Conservation (phyloP, 1,139 yeast species). For the Zygotorulaspora mrakii region DNA sequence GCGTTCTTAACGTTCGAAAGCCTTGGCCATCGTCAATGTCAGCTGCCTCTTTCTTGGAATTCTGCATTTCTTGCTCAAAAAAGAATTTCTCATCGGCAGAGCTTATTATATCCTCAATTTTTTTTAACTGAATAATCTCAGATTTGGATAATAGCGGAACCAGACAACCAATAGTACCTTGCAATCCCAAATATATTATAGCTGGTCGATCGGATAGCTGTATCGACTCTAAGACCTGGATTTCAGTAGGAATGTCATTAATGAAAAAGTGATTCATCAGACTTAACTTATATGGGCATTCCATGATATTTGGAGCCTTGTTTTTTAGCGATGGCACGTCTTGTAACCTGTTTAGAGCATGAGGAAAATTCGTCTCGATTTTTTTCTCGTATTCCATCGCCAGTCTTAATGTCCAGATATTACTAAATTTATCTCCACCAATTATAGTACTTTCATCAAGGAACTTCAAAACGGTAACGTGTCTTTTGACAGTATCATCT, state of each 20-base stretch:
- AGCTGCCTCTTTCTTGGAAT: constrained; percentile 3
- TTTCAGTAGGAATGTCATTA: constrained; percentile 66
- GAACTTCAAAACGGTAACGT: constrained; percentile 54
- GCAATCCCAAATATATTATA: constrained; percentile 68
- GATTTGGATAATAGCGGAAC: constrained; percentile 61
- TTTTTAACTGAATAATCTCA: constrained; percentile 59
- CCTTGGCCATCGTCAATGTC: constrained; percentile 10
- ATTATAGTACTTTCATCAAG: constrained; percentile 74
- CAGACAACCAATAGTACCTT: constrained; percentile 75
- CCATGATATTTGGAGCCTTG: constrained; percentile 27
- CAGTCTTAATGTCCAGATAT: constrained; percentile 62
- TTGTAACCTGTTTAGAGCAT: constrained; percentile 11
- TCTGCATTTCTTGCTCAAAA: constrained; percentile 15
- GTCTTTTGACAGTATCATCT: constrained; percentile 67
- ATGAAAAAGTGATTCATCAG: constrained; percentile 59
- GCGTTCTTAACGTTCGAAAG: constrained; percentile 16
- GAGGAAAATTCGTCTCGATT: constrained; percentile 9
- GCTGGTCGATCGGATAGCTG: constrained; percentile 53
- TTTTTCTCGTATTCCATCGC: constrained; percentile 39
- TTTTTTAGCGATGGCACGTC: constrained; percentile 8
- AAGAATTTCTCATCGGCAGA: constrained; percentile 30
- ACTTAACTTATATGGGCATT: constrained; percentile 47
- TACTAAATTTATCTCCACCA: constrained; percentile 91
- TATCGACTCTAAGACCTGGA: constrained; percentile 39
- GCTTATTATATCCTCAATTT: constrained; percentile 52